phyloP scores from a whole-genome alignment of 129 eudicot genomes.

The Flaveria brownii region DNA sequence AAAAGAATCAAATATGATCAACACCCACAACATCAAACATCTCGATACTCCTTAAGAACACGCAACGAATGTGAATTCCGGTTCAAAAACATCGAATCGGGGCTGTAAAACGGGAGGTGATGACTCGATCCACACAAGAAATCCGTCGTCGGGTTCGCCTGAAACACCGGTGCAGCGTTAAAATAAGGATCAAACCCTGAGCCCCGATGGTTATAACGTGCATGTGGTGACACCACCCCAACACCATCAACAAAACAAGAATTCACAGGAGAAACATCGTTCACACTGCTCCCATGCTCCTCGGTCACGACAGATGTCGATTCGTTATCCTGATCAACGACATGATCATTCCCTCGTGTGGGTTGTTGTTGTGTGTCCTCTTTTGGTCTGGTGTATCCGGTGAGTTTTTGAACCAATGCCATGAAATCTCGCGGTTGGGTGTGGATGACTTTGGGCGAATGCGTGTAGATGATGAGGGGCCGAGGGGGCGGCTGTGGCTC shows the following conservation, averaged over 20 bases:
- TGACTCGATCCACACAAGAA: conserved; percentile 33
- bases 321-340: conserved; percentile 37
- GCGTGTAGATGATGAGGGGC: conserved; percentile 64
- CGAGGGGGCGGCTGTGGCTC: conserved; percentile 33
- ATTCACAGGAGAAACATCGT: conserved; percentile 44
- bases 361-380: conserved; percentile 11
- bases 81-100: conserved; percentile 43
- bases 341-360: conserved; percentile 18
- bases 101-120: conserved; percentile 43
- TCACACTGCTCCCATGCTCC: conserved; percentile 47
- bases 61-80: conserved; percentile 48
- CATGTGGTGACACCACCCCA: conserved; percentile 3
- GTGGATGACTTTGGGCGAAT: conserved; percentile 63
- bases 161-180: conserved; percentile 42
- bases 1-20: neutral
- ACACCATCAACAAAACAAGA: conserved; percentile 42
- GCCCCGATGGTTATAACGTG: conserved; percentile 23
- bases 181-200: conserved; percentile 49
- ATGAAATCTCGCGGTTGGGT: conserved; percentile 60
- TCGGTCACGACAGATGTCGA: conserved; percentile 44
- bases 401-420: conserved; percentile 65
- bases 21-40: conserved; percentile 14
- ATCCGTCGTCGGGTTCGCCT: conserved; percentile 27
- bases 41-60: conserved; percentile 48
- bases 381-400: conserved; percentile 40